These are phyloP conservation scores for Leishmania aethiopica DNA, from an alignment of 208 protist genomes.

Conservation along the genomic window DNA sequence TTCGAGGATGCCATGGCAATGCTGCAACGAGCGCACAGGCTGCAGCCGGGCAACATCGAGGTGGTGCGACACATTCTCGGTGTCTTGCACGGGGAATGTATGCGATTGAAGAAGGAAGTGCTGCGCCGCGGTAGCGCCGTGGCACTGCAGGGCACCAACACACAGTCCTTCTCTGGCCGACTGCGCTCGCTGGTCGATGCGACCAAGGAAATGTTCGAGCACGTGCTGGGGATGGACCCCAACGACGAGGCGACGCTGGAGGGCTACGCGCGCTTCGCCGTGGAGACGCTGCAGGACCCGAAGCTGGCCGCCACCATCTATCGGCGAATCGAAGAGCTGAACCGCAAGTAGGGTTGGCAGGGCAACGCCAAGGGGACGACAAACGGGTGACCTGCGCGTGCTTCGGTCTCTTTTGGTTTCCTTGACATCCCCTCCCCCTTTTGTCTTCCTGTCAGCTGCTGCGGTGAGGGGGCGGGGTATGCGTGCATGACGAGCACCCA, in stretches of 20 bases:
- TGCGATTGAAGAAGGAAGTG: slow-evolving; percentile 49
- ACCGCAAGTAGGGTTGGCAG: slow-evolving; percentile 15
- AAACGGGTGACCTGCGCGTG: not conserved
- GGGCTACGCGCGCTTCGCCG: slow-evolving; percentile 72
- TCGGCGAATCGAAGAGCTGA: slow-evolving; percentile 38
- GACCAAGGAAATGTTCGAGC: slow-evolving; percentile 53
- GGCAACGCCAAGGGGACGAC: not conserved
- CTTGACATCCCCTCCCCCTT: not conserved
- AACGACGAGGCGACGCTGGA: slow-evolving; percentile 43
- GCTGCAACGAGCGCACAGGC: slow-evolving; percentile 57
- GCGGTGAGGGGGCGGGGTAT: not conserved
- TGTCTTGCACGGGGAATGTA: slow-evolving; percentile 63
- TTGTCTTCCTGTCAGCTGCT: not conserved
- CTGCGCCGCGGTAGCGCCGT: slow-evolving; percentile 22
- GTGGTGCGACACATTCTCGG: slow-evolving; percentile 54
- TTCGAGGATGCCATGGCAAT: slow-evolving; percentile 69
- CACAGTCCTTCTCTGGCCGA: slow-evolving; percentile 15
- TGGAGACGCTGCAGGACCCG: slow-evolving; percentile 59
- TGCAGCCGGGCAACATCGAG: slow-evolving; percentile 58
- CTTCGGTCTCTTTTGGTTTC: not conserved
- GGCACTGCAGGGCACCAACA: slow-evolving; percentile 12
- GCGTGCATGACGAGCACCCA: not conserved
- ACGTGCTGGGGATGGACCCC: slow-evolving; percentile 39
- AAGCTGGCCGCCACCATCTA: slow-evolving; percentile 47
- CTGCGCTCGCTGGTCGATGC: slow-evolving; percentile 47